Conservation (phyloP, 805 yeast species). For the Spathaspora boniae region DNA sequence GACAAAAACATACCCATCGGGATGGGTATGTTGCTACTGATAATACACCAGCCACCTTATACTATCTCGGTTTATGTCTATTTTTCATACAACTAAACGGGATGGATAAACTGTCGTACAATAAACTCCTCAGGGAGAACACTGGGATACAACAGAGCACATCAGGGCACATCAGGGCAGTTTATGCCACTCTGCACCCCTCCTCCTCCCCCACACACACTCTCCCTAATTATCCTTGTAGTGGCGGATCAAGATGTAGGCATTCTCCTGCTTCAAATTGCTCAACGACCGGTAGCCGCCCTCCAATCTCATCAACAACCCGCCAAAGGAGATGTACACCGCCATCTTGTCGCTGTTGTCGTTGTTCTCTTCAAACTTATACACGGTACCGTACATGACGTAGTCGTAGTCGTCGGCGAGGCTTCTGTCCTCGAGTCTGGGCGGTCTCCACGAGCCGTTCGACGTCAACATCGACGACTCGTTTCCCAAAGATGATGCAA, state of each 20-base stretch:
- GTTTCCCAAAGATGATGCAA: slow-evolving; percentile 70
- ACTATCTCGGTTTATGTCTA: no score
- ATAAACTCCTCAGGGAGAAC: no score
- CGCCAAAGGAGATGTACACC: slow-evolving; percentile 94
- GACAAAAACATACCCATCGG: no score
- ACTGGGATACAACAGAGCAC: no score
- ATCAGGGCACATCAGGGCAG: no score
- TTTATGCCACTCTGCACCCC: no score
- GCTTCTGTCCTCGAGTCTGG: slow-evolving; percentile 76
- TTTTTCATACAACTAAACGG: no score
- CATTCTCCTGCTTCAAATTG: slow-evolving; percentile 87
- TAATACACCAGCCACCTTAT: no score
- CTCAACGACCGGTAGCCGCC: slow-evolving; percentile 91
- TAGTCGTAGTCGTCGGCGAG: slow-evolving; percentile 96
- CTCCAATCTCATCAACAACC: slow-evolving; percentile 87
- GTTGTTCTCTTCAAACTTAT: slow-evolving; percentile 86
- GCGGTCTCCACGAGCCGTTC: slow-evolving; percentile 77
- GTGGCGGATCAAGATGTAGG: slow-evolving; percentile 85
- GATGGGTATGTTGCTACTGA: no score
- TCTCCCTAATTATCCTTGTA: slow-evolving; percentile 33
- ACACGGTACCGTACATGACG: slow-evolving; percentile 97
- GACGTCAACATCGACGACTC: slow-evolving; percentile 43
- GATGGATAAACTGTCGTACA: no score
- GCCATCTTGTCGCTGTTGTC: slow-evolving; percentile 68
- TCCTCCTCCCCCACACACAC: no score